Conservation (phyloP, 139 green algal genomes). For the Pleodorina starrii region DNA sequence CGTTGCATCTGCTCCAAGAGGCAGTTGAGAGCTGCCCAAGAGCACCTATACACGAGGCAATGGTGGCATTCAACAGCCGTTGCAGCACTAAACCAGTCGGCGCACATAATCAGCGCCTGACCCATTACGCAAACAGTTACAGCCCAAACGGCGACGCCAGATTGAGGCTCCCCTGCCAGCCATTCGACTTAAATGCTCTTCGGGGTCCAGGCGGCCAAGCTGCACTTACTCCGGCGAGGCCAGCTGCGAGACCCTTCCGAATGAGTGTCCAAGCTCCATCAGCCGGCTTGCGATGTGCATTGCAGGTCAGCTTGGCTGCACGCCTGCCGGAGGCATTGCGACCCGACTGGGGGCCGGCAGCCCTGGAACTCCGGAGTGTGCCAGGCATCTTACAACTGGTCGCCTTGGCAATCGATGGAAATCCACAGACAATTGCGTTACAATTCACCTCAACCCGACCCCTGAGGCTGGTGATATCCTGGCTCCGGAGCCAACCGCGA, state of each 20-base stretch:
- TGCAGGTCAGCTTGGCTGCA: background rate
- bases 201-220: background rate
- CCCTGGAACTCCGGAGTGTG: background rate
- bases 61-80: background rate
- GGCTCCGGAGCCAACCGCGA: slow-evolving; percentile 14
- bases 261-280: background rate
- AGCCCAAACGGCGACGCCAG: too few species aligned
- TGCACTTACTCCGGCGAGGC: slow-evolving; percentile 30
- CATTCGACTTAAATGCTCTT: too few species aligned
- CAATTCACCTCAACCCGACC: too few species aligned
- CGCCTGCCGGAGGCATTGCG: background rate
- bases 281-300: background rate
- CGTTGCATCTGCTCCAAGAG: background rate
- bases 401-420: background rate
- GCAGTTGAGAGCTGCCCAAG: background rate
- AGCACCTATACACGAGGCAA: background rate
- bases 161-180: too few species aligned
- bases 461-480: background rate
- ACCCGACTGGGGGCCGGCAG: background rate
- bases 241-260: slow-evolving; percentile 29
- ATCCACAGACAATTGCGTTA: background rate
- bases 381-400: background rate
- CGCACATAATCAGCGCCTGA: background rate
- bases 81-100: background rate
- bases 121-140: background rate